A percentile compares a stretch with the other conserved stretches of the same genome.
phyloP scores from a whole-genome alignment of 306 rosid genomes.

The Corylus heterophylla region DNA sequence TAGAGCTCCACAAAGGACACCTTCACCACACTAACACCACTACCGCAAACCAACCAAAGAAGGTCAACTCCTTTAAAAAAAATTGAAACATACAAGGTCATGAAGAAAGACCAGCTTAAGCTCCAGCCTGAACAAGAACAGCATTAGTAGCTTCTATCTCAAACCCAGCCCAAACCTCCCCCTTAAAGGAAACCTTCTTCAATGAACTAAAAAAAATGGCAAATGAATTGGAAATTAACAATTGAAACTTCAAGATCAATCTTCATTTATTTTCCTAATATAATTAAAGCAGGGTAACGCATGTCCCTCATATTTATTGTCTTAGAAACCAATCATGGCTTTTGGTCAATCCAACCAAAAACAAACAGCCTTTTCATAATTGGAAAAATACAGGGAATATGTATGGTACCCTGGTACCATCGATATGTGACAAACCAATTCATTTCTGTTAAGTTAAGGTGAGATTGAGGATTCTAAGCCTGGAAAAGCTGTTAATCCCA shows the following conservation, averaged over 20 bases:
- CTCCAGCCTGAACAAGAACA: not conserved
- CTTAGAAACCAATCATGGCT: not conserved
- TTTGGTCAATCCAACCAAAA: not conserved
- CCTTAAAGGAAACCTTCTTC: not conserved
- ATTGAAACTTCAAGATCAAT: not conserved
- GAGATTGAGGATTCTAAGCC: not conserved
- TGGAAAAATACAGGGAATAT: not conserved
- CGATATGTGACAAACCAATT: not conserved
- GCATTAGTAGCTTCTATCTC: not conserved
- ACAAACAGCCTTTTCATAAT: conserved; percentile 1
- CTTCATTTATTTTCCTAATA: not conserved
- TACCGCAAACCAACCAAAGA: not conserved
- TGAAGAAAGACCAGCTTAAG: not conserved
- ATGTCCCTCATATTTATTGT: not conserved
- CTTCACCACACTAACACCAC: not conserved
- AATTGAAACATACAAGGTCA: not conserved
- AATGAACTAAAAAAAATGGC: not conserved
- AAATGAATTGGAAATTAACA: not conserved
- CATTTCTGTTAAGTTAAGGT: not conserved
- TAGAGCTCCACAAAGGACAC: not conserved
- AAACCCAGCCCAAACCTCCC: not conserved
- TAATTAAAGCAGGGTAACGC: not conserved
- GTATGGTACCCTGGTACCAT: not conserved
- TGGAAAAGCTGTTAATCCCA: not conserved
- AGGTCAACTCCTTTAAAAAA: not conserved